Evolutionary conservation across 2,329 filamentous ascomycete species (phyloP), one percentile per base, ranked within the genome.

Genomic region (Neonectria magnoliae): DNA sequence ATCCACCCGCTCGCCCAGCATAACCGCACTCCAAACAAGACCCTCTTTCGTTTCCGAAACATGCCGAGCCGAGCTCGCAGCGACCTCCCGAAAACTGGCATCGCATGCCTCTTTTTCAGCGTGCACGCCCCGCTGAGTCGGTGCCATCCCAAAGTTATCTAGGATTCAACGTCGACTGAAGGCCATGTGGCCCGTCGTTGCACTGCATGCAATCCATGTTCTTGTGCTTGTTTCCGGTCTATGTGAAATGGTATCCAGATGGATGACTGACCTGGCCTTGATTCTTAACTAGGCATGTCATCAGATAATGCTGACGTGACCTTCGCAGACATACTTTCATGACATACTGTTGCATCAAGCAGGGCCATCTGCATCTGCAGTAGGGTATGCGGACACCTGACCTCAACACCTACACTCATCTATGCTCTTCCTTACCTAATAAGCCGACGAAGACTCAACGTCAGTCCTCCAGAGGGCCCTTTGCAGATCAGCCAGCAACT

Each of bases 181-280:
- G 29, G 47, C 60, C 60, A 57, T 62, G 54, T 57, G 60, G 60
- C 60, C 45, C 48, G 60, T 58, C 31, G 60, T 54, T 31, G 54
- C 31, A 33, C 54, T 10, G 29, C 42, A 42, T 42, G 38, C 4
- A 22, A 36, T 48, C 44, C 44, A n/a, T 36, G 48, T 33, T 20
- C 42, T 42, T 16, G 36, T 22, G 18, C n/a, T 31, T 44, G 33
- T 55, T 36, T 53, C 18, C 41, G 31, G 14, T 16, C 22, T 51
- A 9, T 51, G 48, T 4, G 27, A 8, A 11, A n/a, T 14, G n/a
- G 7, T 33, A 6, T 25, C 25, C 5, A n/a, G 22, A 14, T 54
- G 20, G 9, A 33, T 54, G 60, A 58, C 51, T 56, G 38, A 25
- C 41, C 44, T 38, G 36, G 14, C 36, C 36, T 16, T 38, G 16